Conservation (phyloP, 164 flowering plant genomes). For the Chloranthus sessilifolius region DNA sequence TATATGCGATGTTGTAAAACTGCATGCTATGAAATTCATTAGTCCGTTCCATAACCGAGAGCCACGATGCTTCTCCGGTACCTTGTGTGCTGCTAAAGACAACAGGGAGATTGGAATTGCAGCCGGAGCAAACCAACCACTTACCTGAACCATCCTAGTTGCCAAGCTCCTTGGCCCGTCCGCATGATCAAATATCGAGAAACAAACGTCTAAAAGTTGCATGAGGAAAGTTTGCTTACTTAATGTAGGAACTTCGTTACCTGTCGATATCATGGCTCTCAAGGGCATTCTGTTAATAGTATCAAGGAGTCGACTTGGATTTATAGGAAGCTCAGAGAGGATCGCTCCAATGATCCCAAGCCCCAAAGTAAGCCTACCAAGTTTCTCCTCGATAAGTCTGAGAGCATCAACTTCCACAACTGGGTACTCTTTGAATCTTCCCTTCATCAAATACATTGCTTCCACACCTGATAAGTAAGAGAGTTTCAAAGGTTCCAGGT, state of each 20-base stretch:
- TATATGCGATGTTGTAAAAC: constrained; percentile 43
- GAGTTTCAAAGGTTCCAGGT: constrained; percentile 79
- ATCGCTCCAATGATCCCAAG: constrained; percentile 80
- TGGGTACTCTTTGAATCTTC: constrained; percentile 50
- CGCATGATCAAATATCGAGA: constrained; percentile 93
- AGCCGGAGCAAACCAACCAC: constrained; percentile 92
- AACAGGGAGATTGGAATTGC: constrained; percentile 58
- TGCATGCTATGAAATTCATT: constrained; percentile 53
- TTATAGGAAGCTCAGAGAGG: constrained; percentile 84
- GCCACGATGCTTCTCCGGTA: constrained; percentile 48
- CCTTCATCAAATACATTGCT: constrained; percentile 87
- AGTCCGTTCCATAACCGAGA: constrained; percentile 46
- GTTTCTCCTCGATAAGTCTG: constrained; percentile 73
- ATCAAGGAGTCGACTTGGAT: constrained; percentile 72
- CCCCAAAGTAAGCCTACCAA: constrained; percentile 76
- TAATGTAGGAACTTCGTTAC: constrained; percentile 42
- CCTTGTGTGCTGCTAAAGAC: constrained; percentile 60
- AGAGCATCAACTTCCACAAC: constrained; percentile 68
- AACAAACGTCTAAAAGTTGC: constrained; percentile 89
- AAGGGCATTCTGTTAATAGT: constrained; percentile 80
- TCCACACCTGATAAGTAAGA: constrained; percentile 84
- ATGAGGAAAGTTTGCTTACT: constrained; percentile 58
- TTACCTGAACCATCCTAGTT: constrained; percentile 76
- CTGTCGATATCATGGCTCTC: constrained; percentile 50
- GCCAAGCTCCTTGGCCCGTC: constrained; percentile 87